Base-by-base conservation (phyloP, 306 rosid genomes). In the Trichosanthes truncata region DNA sequence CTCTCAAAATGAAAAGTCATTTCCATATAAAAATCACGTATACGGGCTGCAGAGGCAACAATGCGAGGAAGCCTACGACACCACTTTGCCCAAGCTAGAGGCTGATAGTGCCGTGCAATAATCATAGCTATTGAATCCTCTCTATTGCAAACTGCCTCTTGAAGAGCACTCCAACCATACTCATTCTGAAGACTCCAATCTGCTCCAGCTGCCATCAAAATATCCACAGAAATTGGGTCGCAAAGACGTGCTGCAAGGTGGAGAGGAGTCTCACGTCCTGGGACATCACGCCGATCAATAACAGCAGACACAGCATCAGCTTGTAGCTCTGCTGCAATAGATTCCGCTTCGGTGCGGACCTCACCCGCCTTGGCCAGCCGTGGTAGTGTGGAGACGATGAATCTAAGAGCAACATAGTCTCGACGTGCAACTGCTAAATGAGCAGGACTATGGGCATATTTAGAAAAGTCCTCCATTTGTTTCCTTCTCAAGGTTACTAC, bases 131-230 rank as follows among this genome's bases (percentile, higher is more conserved):
- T 88, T 17, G 83, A 81, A 84, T 95, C 99, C 83, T 95, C 96
- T 79, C 96, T 86, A 72, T 49, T 82, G 86, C 99, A 95, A 66
- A 95, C 90, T 36, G 99, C 99, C 84, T 95, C 99, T 84, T 95
- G 98, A 74, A 95, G 97, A 33, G 99, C 93, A 86, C 99, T 95
- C 99, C 99, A 95, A 0, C 99, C 99, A 25, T 81, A 92, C 52
- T 95, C 99, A 83, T 95, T 95, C 89, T 95, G 99, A 92, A 95
- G 85, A 84, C 99, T 95, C 99, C 97, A 95, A 85, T 95, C 99
- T 11, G 96, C 97, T 57, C 99, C 98, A 1, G 93, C 96, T 78
- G 85, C 83, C 99, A 95, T 95, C 80, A 95, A 95, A 90, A 88
- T 84, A 84, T 96, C 96, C 0, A 94, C 86, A 13, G 94, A 87